A percentile compares a stretch with the other conserved stretches of the same genome.
These are phyloP conservation scores for Boletus patriciae DNA, from an alignment of 768 basidiomycete species.

Conservation along the genomic window DNA sequence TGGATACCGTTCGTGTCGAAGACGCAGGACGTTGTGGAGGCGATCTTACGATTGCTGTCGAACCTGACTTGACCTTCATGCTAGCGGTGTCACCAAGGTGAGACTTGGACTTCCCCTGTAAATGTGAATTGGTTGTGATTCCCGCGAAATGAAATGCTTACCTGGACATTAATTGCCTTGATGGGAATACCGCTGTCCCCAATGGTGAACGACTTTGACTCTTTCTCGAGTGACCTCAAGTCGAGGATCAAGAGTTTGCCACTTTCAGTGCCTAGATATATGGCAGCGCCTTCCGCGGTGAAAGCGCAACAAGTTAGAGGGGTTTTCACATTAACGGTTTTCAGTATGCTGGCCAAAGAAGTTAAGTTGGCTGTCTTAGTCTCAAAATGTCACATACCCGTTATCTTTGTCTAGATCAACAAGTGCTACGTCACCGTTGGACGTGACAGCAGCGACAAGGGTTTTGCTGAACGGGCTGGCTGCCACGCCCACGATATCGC, in stretches of 20 bases:
- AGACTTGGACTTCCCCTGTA: conserved; percentile 22
- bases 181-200: conserved; percentile 50
- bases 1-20: conserved; percentile 9
- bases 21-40: conserved; percentile 11
- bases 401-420: conserved; percentile 77
- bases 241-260: conserved; percentile 66
- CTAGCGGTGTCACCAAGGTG: background rate
- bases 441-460: conserved; percentile 57
- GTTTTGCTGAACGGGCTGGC: conserved; percentile 80
- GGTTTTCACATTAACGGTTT: conserved; percentile 52
- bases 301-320: conserved; percentile 62
- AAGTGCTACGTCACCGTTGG: conserved; percentile 53
- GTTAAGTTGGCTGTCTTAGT: background rate
- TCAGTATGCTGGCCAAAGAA: conserved; percentile 48
- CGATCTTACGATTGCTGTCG: conserved; percentile 3
- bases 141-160: conserved; percentile 24
- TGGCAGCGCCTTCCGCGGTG: conserved; percentile 64
- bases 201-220: conserved; percentile 54
- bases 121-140: background rate
- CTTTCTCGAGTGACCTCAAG: conserved; percentile 63
- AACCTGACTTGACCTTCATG: conserved; percentile 12
- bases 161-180: conserved; percentile 59
- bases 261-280: conserved; percentile 64
- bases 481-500: conserved; percentile 54
- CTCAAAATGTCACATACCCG: conserved; percentile 43